Percentiles rank a stretch among this genome's conserved stretches.
These are phyloP conservation scores for Crithidia bombi DNA, from an alignment of 208 protist genomes.

Conservation along the genomic window DNA sequence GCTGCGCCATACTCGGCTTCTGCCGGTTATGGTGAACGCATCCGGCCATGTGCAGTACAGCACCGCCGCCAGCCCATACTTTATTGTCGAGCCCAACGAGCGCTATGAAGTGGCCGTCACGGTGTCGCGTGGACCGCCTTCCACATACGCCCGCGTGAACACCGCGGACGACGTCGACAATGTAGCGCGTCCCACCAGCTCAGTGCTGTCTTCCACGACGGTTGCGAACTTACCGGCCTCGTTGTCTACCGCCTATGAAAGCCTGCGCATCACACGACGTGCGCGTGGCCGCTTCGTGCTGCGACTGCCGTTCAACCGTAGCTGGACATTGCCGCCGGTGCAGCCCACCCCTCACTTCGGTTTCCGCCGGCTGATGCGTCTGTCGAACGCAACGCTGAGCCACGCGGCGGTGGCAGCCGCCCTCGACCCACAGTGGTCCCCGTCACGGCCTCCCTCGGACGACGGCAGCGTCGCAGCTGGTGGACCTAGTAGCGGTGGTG, in stretches of 20 bases:
- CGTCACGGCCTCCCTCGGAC: neutral
- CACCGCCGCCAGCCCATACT: slow-evolving; percentile 56
- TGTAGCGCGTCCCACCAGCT: neutral
- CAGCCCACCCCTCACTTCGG: slow-evolving; percentile 67
- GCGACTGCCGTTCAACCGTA: slow-evolving; percentile 58
- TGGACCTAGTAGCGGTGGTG: neutral
- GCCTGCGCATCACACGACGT: slow-evolving; percentile 16
- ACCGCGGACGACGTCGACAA: neutral
- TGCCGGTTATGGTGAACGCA: slow-evolving; percentile 18
- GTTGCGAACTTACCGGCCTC: neutral
- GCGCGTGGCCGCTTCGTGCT: slow-evolving; percentile 49
- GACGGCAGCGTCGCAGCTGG: neutral
- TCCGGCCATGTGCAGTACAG: slow-evolving; percentile 28
- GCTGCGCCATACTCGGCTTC: slow-evolving; percentile 41
- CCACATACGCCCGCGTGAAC: neutral
- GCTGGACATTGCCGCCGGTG: slow-evolving; percentile 43
- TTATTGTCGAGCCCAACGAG: slow-evolving; percentile 53
- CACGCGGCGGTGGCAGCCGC: slow-evolving; percentile 46
- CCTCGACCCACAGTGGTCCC: slow-evolving; percentile 32
- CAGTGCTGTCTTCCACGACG: neutral
- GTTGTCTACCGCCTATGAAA: neutral
- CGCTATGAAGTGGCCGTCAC: slow-evolving; percentile 54
- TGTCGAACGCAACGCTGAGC: slow-evolving; percentile 40
- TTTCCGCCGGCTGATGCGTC: slow-evolving; percentile 45
- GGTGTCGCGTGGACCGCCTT: slow-evolving; percentile 24